Conservation (phyloP, 495 filamentous ascomycete genomes). For the Oidiodendron maius region DNA sequence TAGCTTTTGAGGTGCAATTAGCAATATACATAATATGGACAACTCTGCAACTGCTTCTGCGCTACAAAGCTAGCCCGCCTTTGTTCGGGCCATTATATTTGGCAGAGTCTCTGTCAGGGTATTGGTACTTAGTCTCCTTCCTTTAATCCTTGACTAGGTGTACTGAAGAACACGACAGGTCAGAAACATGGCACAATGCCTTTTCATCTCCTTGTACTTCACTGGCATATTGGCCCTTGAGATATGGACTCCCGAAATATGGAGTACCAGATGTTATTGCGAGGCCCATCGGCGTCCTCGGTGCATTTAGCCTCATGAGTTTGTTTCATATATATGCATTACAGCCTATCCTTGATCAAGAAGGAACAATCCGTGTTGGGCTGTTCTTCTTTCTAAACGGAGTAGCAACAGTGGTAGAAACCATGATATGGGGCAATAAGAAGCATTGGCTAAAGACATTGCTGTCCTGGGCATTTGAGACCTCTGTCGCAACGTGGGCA, state of each 20-base stretch:
- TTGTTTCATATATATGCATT: slow-evolving; percentile 30
- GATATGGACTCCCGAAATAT: slow-evolving; percentile 20
- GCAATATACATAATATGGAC: slow-evolving; percentile 34
- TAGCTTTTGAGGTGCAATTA: slow-evolving; percentile 29
- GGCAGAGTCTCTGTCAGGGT: slow-evolving; percentile 26
- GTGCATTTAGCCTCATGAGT: slow-evolving; percentile 29
- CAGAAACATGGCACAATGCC: slow-evolving; percentile 34
- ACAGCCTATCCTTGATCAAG: slow-evolving; percentile 21
- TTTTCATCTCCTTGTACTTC: slow-evolving; percentile 30
- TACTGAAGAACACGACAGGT: slow-evolving; percentile 17
- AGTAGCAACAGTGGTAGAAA: slow-evolving; percentile 26
- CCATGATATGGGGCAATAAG: slow-evolving; percentile 28
- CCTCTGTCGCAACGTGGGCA: slow-evolving; percentile 26
- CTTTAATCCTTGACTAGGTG: background rate
- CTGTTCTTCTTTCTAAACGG: slow-evolving; percentile 32
- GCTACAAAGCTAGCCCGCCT: slow-evolving; percentile 29
- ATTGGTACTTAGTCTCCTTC: slow-evolving; percentile 21
- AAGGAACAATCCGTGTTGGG: slow-evolving; percentile 22
- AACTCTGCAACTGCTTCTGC: slow-evolving; percentile 25
- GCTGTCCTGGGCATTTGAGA: slow-evolving; percentile 30
- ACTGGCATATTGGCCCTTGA: slow-evolving; percentile 26
- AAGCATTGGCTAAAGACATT: slow-evolving; percentile 24
- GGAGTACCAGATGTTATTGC: slow-evolving; percentile 23
- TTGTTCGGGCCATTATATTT: slow-evolving; percentile 32
- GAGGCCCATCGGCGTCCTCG: slow-evolving; percentile 24